Evolutionary conservation across 768 basidiomycete species (phyloP), one percentile per base, ranked within the genome.

Genomic region (Boletus rufocinnamomeus): DNA sequence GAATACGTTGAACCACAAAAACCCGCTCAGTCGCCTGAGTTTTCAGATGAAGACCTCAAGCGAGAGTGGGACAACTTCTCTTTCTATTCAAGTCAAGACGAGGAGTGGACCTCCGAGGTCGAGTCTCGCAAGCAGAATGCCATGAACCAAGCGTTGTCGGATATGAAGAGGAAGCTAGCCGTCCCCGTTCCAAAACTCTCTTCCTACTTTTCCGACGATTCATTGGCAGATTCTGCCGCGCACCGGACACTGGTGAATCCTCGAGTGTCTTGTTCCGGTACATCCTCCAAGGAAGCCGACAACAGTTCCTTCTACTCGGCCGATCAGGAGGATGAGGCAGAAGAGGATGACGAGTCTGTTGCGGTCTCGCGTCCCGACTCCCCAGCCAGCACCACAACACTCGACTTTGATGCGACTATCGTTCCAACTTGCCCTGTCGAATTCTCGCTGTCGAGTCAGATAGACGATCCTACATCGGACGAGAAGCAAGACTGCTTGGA

Each of bases 51-150:
- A 5, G 63, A 60, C 3, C 51, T 60, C 4, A 2, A 50, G 11
- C 54, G 52, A 43, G 63, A 61, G 37, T 65, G 57, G 21, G 63
- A 57, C 43, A 28, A 45, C 3, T 65, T 65, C 28, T 57, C 56
- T 25, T 64, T 61, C 17, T 38, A 56, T 19, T 61, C 53, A 0
- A 57, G 41, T n/a, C 44, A 57, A 35, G 47, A 7, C 11, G 56
- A 62, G 1, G 64, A 65, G 2, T 65, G 59, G 57, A 65, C 64
- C 3, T 50, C 53, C 0, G 64, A 65, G 16, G 57, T 63, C 2
- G 63, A 56, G 17, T 40, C 53, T 13, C 43, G 59, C 1, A 65
- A 55, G 14, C 59, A 64, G 10, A 52, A 60, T 4, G 55, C 30
- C 3, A 50, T 60, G 16, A 52, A 63, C 17, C 53, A 35, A 5